phyloP scores from a whole-genome alignment of 208 protist species.

The Porcisia deanei region DNA sequence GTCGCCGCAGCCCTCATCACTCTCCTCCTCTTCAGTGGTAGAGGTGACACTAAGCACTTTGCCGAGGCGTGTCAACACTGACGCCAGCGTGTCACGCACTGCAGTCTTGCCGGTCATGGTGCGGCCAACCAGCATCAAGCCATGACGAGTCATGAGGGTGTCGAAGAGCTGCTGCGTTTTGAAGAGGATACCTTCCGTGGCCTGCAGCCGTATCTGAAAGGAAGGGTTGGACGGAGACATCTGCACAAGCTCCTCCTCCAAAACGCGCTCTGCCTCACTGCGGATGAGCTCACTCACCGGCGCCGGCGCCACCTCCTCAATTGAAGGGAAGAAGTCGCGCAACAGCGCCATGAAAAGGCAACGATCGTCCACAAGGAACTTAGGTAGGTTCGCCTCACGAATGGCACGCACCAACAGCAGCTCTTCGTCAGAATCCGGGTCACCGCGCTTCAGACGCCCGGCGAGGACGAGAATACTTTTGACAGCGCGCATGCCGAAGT shows the following conservation, averaged over 20 bases:
- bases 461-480: slow-evolving; percentile 95
- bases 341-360: slow-evolving; percentile 91
- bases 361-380: slow-evolving; percentile 92
- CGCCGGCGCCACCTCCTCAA: slow-evolving; percentile 33
- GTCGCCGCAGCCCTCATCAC: slow-evolving; percentile 1
- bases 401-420: slow-evolving; percentile 91
- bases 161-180: slow-evolving; percentile 95
- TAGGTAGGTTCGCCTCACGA: slow-evolving; percentile 93
- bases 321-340: slow-evolving; percentile 90
- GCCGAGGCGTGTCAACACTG: slow-evolving; percentile 63
- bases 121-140: slow-evolving; percentile 95
- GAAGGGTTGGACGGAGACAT: slow-evolving; percentile 2
- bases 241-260: slow-evolving; percentile 43
- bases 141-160: slow-evolving; percentile 89
- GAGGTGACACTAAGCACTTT: slow-evolving; percentile 9
- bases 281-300: slow-evolving; percentile 58
- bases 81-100: slow-evolving; percentile 72
- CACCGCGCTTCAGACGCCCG: slow-evolving; percentile 85
- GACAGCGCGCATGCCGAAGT: slow-evolving; percentile 96
- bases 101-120: slow-evolving; percentile 95
- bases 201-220: slow-evolving; percentile 49
- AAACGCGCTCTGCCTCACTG: slow-evolving; percentile 40
- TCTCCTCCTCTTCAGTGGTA: not conserved
- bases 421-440: slow-evolving; percentile 89
- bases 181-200: slow-evolving; percentile 73